These are phyloP conservation scores for Candida fluviatilis DNA, from an alignment of 805 yeast species.

Conservation along the genomic window DNA sequence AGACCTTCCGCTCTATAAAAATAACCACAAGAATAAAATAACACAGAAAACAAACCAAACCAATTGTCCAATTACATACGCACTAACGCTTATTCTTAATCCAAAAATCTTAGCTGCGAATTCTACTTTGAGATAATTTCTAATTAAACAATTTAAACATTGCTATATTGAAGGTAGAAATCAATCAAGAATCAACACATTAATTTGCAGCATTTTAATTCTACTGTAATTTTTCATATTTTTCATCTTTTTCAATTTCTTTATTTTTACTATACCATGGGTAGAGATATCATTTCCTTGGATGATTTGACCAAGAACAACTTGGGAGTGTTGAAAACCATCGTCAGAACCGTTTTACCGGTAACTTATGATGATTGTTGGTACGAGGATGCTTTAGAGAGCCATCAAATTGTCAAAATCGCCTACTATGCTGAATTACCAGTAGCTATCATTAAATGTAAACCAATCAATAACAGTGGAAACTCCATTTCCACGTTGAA, in stretches of 20 bases:
- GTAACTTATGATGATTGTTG: slow-evolving; percentile 47
- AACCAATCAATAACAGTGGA: slow-evolving; percentile 40
- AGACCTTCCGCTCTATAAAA: no score
- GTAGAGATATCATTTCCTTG: slow-evolving; percentile 44
- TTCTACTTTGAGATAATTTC: no score
- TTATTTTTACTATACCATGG: slow-evolving; percentile 7
- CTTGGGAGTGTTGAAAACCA: slow-evolving; percentile 52
- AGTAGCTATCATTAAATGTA: slow-evolving; percentile 71
- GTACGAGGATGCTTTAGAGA: slow-evolving; percentile 44
- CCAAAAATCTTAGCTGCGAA: no score
- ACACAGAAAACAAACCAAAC: no score
- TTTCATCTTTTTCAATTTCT: background rate
- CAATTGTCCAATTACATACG: no score
- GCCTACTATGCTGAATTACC: slow-evolving; percentile 74
- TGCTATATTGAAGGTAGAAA: no score
- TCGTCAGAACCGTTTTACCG: slow-evolving; percentile 52
- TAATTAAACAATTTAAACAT: no score
- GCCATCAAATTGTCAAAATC: slow-evolving; percentile 47
- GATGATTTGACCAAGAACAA: slow-evolving; percentile 62
- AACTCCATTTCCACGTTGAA: slow-evolving; percentile 14
- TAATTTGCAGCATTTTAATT: no score
- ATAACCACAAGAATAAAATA: no score
- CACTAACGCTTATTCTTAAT: no score
- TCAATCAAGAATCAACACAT: no score
- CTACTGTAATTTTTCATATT: background rate